Conservation (phyloP, 176 grass and related monocot species). For the Typha latifolia region DNA sequence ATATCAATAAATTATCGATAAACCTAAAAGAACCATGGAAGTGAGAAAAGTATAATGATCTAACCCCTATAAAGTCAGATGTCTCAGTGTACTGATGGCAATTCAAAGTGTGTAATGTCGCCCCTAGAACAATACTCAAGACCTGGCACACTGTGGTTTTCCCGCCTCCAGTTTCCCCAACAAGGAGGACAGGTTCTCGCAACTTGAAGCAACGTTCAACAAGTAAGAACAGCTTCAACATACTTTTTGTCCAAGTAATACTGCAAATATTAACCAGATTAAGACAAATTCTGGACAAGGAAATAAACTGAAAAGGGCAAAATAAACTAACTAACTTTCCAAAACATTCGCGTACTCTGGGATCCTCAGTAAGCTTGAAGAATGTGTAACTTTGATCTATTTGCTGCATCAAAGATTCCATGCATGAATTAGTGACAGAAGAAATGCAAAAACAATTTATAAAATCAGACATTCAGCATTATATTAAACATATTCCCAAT, state of each 20-base stretch:
- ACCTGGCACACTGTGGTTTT: conserved; percentile 97
- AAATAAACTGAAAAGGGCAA: not conserved
- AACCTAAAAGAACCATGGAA: conserved; percentile 1
- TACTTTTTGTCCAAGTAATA: conserved; percentile 94
- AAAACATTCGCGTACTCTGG: conserved; percentile 40
- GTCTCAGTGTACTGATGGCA: conserved; percentile 99
- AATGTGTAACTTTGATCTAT: conserved; percentile 17
- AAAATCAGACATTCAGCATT: not conserved
- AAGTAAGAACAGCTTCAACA: conserved; percentile 88
- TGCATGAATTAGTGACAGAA: conserved; percentile 3
- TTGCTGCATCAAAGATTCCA: conserved; percentile 44
- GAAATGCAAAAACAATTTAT: not conserved
- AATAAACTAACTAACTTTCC: conserved; percentile 56
- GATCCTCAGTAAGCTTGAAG: conserved; percentile 34
- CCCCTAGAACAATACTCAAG: conserved; percentile 55
- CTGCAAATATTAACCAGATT: conserved; percentile 29
- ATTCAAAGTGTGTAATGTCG: conserved; percentile 82
- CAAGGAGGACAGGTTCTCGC: conserved; percentile 90
- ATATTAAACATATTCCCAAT: too few species aligned
- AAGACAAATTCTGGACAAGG: not conserved
- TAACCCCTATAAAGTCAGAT: conserved; percentile 92
- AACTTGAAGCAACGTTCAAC: conserved; percentile 77
- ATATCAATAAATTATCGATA: not conserved
- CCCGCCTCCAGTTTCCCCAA: conserved; percentile 92
- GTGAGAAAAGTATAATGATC: conserved; percentile 18